Conservation (phyloP, 192 early-diverging fungal species). For the Gonapodya prolifera region DNA sequence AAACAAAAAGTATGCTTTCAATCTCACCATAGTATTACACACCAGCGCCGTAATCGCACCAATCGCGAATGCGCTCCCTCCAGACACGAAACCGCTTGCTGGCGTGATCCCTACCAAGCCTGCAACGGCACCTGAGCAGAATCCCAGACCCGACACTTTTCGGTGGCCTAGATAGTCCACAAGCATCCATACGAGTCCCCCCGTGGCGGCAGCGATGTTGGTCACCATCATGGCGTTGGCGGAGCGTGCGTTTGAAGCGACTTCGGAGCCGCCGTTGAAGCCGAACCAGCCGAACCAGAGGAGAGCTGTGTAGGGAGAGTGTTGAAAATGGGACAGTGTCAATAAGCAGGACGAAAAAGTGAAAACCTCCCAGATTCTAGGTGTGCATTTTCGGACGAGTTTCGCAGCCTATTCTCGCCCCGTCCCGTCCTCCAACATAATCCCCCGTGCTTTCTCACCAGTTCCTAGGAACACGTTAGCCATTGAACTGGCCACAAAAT, state of each 20-base stretch:
- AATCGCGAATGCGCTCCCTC: conserved; percentile 65
- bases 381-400: no score
- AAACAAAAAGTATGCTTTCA: conserved; percentile 36
- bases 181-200: conserved; percentile 71
- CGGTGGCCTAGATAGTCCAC: conserved; percentile 61
- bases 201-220: conserved; percentile 70
- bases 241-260: conserved; percentile 68
- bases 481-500: conserved; percentile 77
- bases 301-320: conserved; percentile 25
- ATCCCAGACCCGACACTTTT: conserved; percentile 80
- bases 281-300: conserved; percentile 97
- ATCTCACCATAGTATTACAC: conserved; percentile 74
- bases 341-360: not conserved
- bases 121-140: conserved; percentile 87
- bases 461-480: conserved; percentile 85
- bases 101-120: conserved; percentile 91
- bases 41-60: conserved; percentile 56
- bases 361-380: no score
- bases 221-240: conserved; percentile 76
- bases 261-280: conserved; percentile 84
- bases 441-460: no score
- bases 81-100: conserved; percentile 71
- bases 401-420: no score
- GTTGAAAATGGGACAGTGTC: not conserved
- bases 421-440: no score